A percentile compares a stretch with the other conserved stretches of the same genome.
Conservation (phyloP, 106 monocot species). For the Dendrobium nobile region DNA sequence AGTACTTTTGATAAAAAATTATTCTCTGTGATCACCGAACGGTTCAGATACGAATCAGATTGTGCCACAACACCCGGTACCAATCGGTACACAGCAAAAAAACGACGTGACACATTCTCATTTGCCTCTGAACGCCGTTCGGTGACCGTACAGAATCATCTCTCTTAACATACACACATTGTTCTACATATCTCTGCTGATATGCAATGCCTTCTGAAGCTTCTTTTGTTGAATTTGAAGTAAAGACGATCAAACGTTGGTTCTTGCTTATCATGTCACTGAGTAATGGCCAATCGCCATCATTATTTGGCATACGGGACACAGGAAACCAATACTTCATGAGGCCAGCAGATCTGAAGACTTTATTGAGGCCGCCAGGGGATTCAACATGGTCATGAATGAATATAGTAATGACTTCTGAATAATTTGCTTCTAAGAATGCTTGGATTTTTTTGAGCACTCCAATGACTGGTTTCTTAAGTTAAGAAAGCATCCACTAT, state of each 20-base stretch:
- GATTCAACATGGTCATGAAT: conserved; percentile 56
- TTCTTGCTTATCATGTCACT: conserved; percentile 59
- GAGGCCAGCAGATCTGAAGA: conserved; percentile 49
- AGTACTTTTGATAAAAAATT: neutral
- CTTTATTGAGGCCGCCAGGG: conserved; percentile 30
- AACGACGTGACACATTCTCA: no score
- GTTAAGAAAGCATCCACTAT: neutral
- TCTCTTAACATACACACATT: conserved; percentile 40
- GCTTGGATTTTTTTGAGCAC: conserved; percentile 39
- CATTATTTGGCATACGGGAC: conserved; percentile 51
- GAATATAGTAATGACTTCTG: conserved; percentile 61
- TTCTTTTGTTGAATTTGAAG: conserved; percentile 50
- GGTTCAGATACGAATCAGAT: no score
- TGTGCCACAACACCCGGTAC: no score
- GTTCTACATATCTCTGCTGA: conserved; percentile 52
- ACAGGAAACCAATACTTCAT: conserved; percentile 57
- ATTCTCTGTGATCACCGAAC: no score
- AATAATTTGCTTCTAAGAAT: conserved; percentile 43
- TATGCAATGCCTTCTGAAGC: conserved; percentile 57
- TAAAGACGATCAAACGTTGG: conserved; percentile 60
- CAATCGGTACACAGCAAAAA: no score
- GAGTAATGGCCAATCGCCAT: conserved; percentile 51
- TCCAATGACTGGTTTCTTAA: neutral
- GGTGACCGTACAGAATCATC: no score
- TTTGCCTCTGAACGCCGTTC: no score